phyloP scores from a whole-genome alignment of 164 flowering plant genomes.

The Stephania yunnanensis region DNA sequence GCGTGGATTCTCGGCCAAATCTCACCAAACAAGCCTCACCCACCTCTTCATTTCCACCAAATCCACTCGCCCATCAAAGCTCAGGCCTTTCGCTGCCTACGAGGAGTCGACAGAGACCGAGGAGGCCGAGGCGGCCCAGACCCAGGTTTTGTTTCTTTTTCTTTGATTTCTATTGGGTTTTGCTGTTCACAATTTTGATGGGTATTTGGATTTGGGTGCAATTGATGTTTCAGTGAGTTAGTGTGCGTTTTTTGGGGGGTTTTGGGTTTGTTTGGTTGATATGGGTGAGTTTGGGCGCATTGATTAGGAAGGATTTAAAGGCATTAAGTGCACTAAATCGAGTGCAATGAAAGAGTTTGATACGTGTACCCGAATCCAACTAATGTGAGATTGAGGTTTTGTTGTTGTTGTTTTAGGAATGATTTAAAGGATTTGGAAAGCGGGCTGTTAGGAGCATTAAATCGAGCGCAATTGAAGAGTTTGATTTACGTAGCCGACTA shows the following conservation, averaged over 20 bases:
- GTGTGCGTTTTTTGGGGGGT: no score
- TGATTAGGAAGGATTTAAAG: neutral
- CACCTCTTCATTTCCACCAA: neutral
- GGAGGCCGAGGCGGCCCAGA: slow-evolving; percentile 10
- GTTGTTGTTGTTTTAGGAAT: neutral
- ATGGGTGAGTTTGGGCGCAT: neutral
- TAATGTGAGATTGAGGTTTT: no score
- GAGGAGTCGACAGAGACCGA: slow-evolving; percentile 19
- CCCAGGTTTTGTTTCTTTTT: slow-evolving; percentile 9
- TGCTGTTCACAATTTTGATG: no score
- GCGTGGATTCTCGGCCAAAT: neutral
- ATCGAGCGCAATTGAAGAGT: neutral
- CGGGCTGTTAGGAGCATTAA: no score
- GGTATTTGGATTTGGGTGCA: neutral
- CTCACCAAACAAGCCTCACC: slow-evolving; percentile 4
- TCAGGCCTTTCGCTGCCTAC: slow-evolving; percentile 14
- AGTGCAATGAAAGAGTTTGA: no score
- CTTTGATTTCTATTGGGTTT: neutral
- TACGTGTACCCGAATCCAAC: no score
- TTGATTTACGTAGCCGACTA: neutral
- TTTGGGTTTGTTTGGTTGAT: neutral
- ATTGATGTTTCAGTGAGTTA: no score
- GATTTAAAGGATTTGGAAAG: neutral
- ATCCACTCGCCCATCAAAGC: slow-evolving; percentile 3
- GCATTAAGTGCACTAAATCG: no score